Base-by-base conservation (phyloP, 2,329 filamentous ascomycete genomes). In the Pseudogymnoascus sp. region DNA sequence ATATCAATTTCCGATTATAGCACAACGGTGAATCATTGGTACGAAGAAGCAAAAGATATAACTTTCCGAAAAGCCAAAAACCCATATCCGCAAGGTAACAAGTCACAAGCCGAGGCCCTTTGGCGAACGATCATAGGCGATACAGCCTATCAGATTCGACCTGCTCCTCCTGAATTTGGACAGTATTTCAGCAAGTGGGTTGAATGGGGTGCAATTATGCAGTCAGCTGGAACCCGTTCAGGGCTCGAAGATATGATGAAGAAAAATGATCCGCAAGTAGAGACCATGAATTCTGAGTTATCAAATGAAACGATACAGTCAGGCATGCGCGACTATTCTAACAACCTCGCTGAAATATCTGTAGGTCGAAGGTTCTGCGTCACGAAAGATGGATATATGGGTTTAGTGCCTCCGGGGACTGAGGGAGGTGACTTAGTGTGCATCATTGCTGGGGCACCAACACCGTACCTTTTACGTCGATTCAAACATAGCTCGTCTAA, bases 361-460 rank as follows among this genome's bases (percentile, higher is more conserved):
- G 35, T 36, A n/a, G 35, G 35, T 36, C 35, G 35, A 36, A 36
- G 12, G 35, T 36, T 36, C 12, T 36, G 35, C 12, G 35, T 36
- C 35, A 36, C 35, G 12, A 36, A 36, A 36, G 35, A 36, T n/a
- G 35, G 35, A 30, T 52, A 19, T 45, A 62, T 28, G 60, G 55
- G 39, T 52, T 62, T 62, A 38, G 60, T 55, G 16, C 60, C 60
- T 39, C 60, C 60, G 12, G 19, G 33, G 23, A 12, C 60, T 12
- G 42, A 62, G 16, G 41, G n/a, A 52, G 60, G 41, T 41, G 60
- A 62, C 55, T 22, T 62, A 28, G 41, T 62, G 30, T 62, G 60
- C 33, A n/a, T 62, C n/a, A 33, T 62, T 62, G 39, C 33, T 33
- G 60, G 60, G 30, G 60, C 60, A 33, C 39, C 49, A 19, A 62